Conservation (phyloP, 2,329 filamentous ascomycete species). For the Fusarium sp. region DNA sequence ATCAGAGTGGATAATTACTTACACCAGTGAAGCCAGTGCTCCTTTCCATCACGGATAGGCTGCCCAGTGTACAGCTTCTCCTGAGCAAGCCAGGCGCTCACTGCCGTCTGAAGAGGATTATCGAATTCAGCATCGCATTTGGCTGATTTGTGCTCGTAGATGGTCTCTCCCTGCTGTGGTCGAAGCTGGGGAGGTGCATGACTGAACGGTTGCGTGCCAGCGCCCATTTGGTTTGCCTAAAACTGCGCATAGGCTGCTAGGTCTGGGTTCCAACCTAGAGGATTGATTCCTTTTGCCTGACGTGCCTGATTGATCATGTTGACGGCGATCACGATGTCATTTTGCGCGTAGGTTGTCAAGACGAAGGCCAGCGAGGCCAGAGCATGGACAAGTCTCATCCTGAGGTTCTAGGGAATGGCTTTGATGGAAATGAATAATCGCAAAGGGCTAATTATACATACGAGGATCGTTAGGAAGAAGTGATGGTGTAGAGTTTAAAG, state of each 20-base stretch:
- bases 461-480: neutral
- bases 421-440: neutral
- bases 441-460: neutral
- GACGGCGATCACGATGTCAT: constrained; percentile 43
- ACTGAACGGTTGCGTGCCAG: constrained; percentile 45
- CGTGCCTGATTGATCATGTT: constrained; percentile 50
- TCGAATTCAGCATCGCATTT: constrained; percentile 48
- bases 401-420: neutral
- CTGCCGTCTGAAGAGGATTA: constrained; percentile 47
- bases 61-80: constrained; percentile 46
- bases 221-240: constrained; percentile 51
- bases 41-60: constrained; percentile 48
- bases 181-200: constrained; percentile 48
- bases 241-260: constrained; percentile 49
- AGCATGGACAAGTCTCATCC: constrained; percentile 17
- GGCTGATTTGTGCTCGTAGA: constrained; percentile 48
- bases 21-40: constrained; percentile 54
- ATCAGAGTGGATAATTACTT: constrained; percentile 17
- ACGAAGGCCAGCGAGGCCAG: constrained; percentile 31
- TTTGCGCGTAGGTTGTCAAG: constrained; percentile 34
- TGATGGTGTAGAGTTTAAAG: no score
- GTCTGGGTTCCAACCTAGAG: constrained; percentile 47
- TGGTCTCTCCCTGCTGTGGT: constrained; percentile 51
- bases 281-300: constrained; percentile 42
- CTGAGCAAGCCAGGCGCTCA: constrained; percentile 49